Percentiles rank a stretch among this genome's conserved stretches.
phyloP scores from a whole-genome alignment of 2,329 filamentous ascomycete species.

The Albifimbria verrucaria region DNA sequence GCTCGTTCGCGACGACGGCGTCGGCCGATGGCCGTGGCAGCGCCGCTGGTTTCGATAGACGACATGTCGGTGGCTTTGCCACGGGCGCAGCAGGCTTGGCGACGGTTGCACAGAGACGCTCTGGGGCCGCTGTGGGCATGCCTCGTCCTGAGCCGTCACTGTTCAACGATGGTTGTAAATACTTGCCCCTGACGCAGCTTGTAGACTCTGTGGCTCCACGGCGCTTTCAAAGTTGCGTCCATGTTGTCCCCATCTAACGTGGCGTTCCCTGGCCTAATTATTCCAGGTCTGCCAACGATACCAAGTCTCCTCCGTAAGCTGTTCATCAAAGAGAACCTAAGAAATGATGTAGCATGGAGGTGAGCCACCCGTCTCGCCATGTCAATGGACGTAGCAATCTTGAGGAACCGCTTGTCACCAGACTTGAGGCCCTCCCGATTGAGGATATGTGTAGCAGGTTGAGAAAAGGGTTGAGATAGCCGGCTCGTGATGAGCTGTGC shows the following conservation, averaged over 20 bases:
- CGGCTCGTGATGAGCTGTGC: conserved; percentile 65
- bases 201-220: conserved; percentile 17
- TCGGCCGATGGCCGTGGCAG: conserved; percentile 24
- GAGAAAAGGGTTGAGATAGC: conserved; percentile 66
- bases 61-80: conserved; percentile 18
- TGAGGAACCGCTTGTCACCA: conserved; percentile 46
- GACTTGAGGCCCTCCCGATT: conserved; percentile 50
- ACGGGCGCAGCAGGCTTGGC: conserved; percentile 10
- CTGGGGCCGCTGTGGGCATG: conserved; percentile 5
- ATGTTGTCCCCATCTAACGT: not conserved
- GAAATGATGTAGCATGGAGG: conserved; percentile 48
- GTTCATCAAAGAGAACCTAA: conserved; percentile 66
- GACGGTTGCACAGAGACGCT: conserved; percentile 5
- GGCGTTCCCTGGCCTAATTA: conserved; percentile 11
- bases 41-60: conserved; percentile 24
- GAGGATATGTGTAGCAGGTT: conserved; percentile 66
- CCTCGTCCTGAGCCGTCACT: conserved; percentile 4
- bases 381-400: conserved; percentile 41
- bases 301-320: conserved; percentile 46
- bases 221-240: conserved; percentile 11
- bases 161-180: conserved; percentile 9
- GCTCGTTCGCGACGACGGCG: conserved; percentile 19
- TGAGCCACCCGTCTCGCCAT: conserved; percentile 35
- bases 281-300: conserved; percentile 20
- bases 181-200: conserved; percentile 17